Base-by-base conservation (phyloP, 164 flowering plant species). In the Berberis vulgaris region DNA sequence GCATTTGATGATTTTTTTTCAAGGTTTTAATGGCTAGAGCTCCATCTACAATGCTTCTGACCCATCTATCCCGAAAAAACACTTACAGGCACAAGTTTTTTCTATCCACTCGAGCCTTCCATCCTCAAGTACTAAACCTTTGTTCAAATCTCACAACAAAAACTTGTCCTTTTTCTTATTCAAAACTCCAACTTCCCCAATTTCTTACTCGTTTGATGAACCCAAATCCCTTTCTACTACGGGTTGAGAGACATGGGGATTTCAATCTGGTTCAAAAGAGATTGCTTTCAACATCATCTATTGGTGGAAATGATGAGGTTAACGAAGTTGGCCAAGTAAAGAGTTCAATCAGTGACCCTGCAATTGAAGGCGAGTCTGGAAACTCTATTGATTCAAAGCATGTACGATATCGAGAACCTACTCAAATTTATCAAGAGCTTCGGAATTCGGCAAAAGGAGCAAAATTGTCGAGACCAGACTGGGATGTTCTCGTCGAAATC, bases 401-500 rank as follows among this genome's bases (percentile, higher is more conserved):
- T 40, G 75, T 83, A 3, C 76, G 74, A 1, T 58, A 49, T n/a
- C 64, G 74, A 49, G 85, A 83, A 69, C 97, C 97, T 13, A 76
- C 78, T 2, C 84, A 84, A 44, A 66, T 86, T 62, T 89, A 82
- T 66, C 64, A 57, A 41, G 81, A 81, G 74, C 79, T 92, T 44
- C 62, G 82, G 3, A 61, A 62, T 46, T 55, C 71, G 10, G 76
- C 54, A n/a, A 69, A 65, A 61, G 46, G 70, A 41, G 65, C 62
- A 1, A 81, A 78, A 70, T 69, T 56, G 49, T 65, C 63, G 1
- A 68, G 68, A 12, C 59, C 71, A 2, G 88, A 86, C 41, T 75
- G 80, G 84, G 84, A 83, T 9, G 42, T 52, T 9, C 8, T 89
- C n/a, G 57, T 38, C 11, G 88, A 85, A 49, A 64, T 86, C 9